Conservation (phyloP, 1,284 basidiomycete species). For the Pisolithus thermaeus region DNA sequence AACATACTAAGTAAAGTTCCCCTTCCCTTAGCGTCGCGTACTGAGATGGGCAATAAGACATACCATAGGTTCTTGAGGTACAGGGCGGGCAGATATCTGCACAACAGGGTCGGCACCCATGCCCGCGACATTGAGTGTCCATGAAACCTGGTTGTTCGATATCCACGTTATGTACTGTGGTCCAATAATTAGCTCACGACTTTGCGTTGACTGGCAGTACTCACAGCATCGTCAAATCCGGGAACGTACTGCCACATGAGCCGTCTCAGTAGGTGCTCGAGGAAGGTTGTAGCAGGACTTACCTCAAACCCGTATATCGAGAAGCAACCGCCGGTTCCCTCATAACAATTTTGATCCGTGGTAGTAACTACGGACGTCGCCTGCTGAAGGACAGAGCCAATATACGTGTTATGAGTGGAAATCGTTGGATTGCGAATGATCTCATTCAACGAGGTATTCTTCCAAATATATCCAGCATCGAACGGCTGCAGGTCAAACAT, state of each 20-base stretch:
- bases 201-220: conserved; percentile 7
- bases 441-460: conserved; percentile 38
- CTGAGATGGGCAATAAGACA: conserved; percentile 13
- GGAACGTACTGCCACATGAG: conserved; percentile 44
- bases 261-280: background rate
- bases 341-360: conserved; percentile 49
- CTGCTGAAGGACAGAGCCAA: conserved; percentile 55
- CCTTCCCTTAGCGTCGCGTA: background rate
- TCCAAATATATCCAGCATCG: conserved; percentile 37
- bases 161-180: conserved; percentile 67
- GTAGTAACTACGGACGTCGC: conserved; percentile 49
- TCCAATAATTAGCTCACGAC: conserved; percentile 1
- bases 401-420: conserved; percentile 47
- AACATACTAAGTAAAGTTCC: conserved; percentile 32
- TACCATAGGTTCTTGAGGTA: conserved; percentile 72
- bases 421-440: conserved; percentile 43
- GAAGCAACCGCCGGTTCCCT: conserved; percentile 39
- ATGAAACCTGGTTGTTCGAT: conserved; percentile 49
- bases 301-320: conserved; percentile 53
- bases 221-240: conserved; percentile 49
- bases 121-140: conserved; percentile 62
- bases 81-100: conserved; percentile 54
- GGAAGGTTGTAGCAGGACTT: conserved; percentile 23
- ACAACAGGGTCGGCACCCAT: conserved; percentile 52
- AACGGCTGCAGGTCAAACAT: conserved; percentile 35